phyloP scores from a whole-genome alignment of 139 green algal species.

The Volvox reticuliferus region DNA sequence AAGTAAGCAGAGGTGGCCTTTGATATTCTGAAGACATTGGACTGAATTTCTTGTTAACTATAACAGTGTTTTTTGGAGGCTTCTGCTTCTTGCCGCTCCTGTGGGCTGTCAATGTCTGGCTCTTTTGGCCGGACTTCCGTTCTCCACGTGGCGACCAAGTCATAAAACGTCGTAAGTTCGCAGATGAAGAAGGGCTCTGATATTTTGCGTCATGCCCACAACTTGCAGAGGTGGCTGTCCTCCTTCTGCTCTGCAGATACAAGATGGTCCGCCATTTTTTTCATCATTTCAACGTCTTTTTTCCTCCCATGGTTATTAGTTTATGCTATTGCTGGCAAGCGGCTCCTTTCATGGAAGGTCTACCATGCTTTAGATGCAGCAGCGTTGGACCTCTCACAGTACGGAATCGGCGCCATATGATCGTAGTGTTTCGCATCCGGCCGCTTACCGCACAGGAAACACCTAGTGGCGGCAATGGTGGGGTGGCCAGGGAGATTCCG shows the following conservation, averaged over 20 bases:
- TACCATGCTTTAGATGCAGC: conserved; percentile 59
- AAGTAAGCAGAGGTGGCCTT: not conserved
- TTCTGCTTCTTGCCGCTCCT: conserved; percentile 72
- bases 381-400: conserved; percentile 43
- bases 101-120: conserved; percentile 76
- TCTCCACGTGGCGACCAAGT: conserved; percentile 55
- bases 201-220: too few species aligned
- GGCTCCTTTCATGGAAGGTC: conserved; percentile 37
- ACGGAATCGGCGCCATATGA: conserved; percentile 16
- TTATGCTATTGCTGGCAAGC: conserved; percentile 61
- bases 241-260: conserved; percentile 61
- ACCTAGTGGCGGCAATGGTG: too few species aligned
- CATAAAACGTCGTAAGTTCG: conserved; percentile 62
- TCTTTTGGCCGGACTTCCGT: conserved; percentile 75
- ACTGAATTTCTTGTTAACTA: not conserved
- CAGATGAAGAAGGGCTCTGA: too few species aligned
- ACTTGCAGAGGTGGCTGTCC: not conserved
- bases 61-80: conserved; percentile 67
- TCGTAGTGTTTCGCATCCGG: not conserved
- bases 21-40: not conserved
- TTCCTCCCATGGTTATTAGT: conserved; percentile 76
- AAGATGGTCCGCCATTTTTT: conserved; percentile 56
- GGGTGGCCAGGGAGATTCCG: too few species aligned
- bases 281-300: conserved; percentile 39
- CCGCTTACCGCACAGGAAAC: too few species aligned